Percentiles rank a stretch among this genome's conserved stretches.
phyloP scores from a whole-genome alignment of 2,329 filamentous ascomycete species.

The Fusarium duplospermum region DNA sequence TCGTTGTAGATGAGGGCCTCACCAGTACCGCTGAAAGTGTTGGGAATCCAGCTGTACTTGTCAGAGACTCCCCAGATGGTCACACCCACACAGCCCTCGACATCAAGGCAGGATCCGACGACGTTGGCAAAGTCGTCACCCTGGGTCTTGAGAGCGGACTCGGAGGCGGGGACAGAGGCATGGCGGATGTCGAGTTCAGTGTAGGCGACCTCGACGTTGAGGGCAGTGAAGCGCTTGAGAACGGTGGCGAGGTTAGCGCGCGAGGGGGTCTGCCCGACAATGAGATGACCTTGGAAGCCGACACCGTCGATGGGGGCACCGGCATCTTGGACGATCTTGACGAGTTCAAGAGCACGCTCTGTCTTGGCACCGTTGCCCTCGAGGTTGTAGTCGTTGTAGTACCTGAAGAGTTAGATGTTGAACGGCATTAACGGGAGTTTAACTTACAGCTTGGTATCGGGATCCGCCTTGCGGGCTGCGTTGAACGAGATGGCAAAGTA shows the following conservation, averaged over 20 bases:
- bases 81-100: constrained; percentile 55
- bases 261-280: constrained; percentile 63
- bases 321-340: constrained; percentile 57
- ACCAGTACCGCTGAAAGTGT: constrained; percentile 53
- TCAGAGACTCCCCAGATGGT: constrained; percentile 59
- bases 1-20: constrained; percentile 54
- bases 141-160: constrained; percentile 57
- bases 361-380: constrained; percentile 64
- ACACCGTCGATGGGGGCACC: constrained; percentile 71
- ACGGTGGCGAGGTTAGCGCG: constrained; percentile 57
- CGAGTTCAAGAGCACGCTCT: constrained; percentile 56
- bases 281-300: constrained; percentile 71
- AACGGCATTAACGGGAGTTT: fast-evolving
- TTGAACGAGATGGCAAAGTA: constrained; percentile 70
- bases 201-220: constrained; percentile 68
- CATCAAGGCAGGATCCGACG: constrained; percentile 53
- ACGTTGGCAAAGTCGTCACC: constrained; percentile 58
- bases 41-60: constrained; percentile 53
- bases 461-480: constrained; percentile 65
- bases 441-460: constrained; percentile 63
- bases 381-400: constrained; percentile 70
- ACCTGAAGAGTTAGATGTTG: constrained; percentile 26
- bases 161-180: constrained; percentile 56
- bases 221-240: constrained; percentile 62
- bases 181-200: constrained; percentile 72